Percentiles rank a stretch among this genome's conserved stretches.
Evolutionary conservation across 306 rosid genomes (phyloP).

Genomic region (Rosa chinensis): DNA sequence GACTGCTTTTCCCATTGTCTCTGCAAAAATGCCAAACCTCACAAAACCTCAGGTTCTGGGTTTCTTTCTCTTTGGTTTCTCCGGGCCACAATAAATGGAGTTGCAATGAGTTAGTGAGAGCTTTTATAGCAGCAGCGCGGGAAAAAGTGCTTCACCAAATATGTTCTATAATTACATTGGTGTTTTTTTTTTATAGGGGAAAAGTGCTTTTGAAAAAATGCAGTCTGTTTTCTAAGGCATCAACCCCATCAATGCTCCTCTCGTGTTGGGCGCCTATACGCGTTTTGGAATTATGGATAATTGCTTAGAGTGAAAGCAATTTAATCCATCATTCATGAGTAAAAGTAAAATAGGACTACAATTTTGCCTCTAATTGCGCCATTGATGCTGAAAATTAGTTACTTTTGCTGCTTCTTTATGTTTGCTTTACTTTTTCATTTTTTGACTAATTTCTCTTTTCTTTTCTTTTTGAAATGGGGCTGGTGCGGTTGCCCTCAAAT

Average conservation of each 20-base stretch:
- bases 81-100: constrained; percentile 13
- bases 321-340: not conserved
- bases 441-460: not conserved
- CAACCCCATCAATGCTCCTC: constrained; percentile 3
- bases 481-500: too few species aligned
- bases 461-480: too few species aligned
- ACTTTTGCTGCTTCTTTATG: not conserved
- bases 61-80: not conserved
- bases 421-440: not conserved
- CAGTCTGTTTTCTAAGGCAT: not conserved
- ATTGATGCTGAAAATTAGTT: constrained; percentile 3
- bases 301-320: constrained; percentile 26
- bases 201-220: not conserved
- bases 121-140: constrained; percentile 41
- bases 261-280: constrained; percentile 22
- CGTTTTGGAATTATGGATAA: constrained; percentile 43
- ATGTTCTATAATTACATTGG: not conserved
- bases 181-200: not conserved
- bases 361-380: constrained; percentile 30
- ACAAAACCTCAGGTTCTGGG: constrained; percentile 10
- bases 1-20: constrained; percentile 47
- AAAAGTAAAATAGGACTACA: constrained; percentile 7
- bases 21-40: constrained; percentile 30
- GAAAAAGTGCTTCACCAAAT: constrained; percentile 27
- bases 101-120: constrained; percentile 9